Percentiles rank a stretch among this genome's conserved stretches.
These are phyloP conservation scores for Podaxis rugospora DNA, from an alignment of 768 basidiomycete species.

Conservation along the genomic window DNA sequence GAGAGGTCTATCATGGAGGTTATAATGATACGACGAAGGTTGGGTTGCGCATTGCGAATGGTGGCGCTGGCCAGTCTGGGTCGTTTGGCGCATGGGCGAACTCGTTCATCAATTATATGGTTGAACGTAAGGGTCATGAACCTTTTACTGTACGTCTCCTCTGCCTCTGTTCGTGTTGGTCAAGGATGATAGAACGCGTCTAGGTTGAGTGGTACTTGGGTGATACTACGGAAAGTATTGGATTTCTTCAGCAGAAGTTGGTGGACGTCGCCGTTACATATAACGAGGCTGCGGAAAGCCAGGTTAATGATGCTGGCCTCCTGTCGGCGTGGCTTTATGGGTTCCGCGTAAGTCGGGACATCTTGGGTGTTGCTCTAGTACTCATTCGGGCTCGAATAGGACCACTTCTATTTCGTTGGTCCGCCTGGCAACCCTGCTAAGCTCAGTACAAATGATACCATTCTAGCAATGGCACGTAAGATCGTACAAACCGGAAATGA, in stretches of 20 bases:
- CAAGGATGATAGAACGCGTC: neutral
- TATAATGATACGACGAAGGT: slow-evolving; percentile 27
- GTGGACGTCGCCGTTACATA: slow-evolving; percentile 52
- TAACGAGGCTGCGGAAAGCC: slow-evolving; percentile 44
- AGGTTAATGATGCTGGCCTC: slow-evolving; percentile 24
- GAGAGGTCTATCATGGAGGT: slow-evolving; percentile 37
- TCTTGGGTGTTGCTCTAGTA: neutral
- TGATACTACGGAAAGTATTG: slow-evolving; percentile 50
- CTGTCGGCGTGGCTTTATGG: slow-evolving; percentile 35
- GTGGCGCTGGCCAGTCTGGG: slow-evolving; percentile 48
- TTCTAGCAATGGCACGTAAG: slow-evolving; percentile 42
- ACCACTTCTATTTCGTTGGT: slow-evolving; percentile 49
- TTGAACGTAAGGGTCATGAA: slow-evolving; percentile 22
- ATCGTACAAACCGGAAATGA: slow-evolving; percentile 41
- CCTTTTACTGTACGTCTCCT: slow-evolving; percentile 28
- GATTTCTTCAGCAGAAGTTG: slow-evolving; percentile 32
- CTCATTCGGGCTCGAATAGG: slow-evolving; percentile 24
- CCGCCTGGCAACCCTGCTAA: slow-evolving; percentile 43
- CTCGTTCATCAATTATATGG: slow-evolving; percentile 37
- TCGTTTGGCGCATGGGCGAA: slow-evolving; percentile 44
- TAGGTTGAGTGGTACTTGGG: slow-evolving; percentile 56
- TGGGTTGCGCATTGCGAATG: slow-evolving; percentile 43
- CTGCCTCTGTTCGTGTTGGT: neutral
- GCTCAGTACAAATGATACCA: slow-evolving; percentile 26
- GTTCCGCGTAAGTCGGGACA: slow-evolving; percentile 33